Percentiles rank a stretch among this genome's conserved stretches.
These are phyloP conservation scores for Solanum lycopersicoides DNA, from an alignment of 257 asterid species.

Conservation along the genomic window DNA sequence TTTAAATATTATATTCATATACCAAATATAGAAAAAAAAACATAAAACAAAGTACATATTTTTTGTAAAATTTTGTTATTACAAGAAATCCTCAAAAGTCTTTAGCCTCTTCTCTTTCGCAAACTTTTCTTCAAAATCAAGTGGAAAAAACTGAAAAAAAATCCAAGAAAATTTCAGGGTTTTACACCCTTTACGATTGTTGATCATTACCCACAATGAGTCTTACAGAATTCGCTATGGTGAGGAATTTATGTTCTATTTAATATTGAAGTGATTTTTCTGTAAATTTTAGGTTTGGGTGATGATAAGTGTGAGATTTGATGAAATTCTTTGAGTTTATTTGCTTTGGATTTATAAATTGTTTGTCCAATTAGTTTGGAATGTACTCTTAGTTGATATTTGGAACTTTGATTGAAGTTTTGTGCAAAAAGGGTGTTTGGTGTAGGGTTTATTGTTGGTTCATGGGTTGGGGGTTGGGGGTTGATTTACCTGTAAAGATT, in stretches of 20 bases:
- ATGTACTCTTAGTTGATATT: not conserved
- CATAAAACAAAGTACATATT: not conserved
- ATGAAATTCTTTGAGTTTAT: not conserved
- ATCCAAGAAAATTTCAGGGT: not conserved
- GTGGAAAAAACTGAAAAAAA: not conserved
- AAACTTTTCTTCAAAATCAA: not conserved
- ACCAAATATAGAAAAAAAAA: not conserved
- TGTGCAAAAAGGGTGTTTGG: not conserved
- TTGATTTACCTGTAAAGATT: not conserved
- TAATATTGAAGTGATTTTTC: not conserved
- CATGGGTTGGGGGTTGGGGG: not conserved
- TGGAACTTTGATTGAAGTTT: not conserved
- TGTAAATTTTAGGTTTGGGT: not conserved
- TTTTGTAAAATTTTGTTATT: not conserved
- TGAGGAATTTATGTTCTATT: slow-evolving; percentile 2
- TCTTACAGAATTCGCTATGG: slow-evolving; percentile 55
- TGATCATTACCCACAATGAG: slow-evolving; percentile 22
- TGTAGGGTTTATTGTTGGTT: not conserved
- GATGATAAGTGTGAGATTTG: not conserved
- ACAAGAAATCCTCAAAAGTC: not conserved
- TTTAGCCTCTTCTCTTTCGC: not conserved
- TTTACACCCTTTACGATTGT: not conserved
- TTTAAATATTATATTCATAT: not conserved
- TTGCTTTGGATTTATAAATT: not conserved
- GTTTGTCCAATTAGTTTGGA: not conserved